Base-by-base conservation (phyloP, 2,329 filamentous ascomycete genomes). In the Aspergillus sp. region DNA sequence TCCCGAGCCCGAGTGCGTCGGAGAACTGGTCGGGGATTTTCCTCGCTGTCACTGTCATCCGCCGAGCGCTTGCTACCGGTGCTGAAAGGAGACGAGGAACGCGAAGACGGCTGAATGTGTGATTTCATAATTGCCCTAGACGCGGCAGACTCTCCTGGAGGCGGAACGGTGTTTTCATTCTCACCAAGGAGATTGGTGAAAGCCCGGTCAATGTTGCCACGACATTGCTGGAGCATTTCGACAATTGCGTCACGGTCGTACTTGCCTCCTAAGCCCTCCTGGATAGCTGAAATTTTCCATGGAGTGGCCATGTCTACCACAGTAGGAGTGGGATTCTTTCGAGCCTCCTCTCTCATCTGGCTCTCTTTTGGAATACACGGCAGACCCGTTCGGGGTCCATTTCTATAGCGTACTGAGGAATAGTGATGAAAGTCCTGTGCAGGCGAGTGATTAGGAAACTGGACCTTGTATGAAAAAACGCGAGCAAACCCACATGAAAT, bases 401-500 rank as follows among this genome's bases (percentile, higher is more conserved):
- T 64, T 37, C 78, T 63, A 54, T 80, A 79, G 43, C 82, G 75
- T 51, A 86, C 78, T 0, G 81, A 85, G 5, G 81, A 84, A 63
- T 83, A 85, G 59, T 85, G 82, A 57, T 84, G 75, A 69, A 78
- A 84, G 37, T 68, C 72, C 77, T 83, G 58, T 57, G 51, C 42
- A 19, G 11, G 19, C 19, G 19, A 19, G 19, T 19, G 19, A 31
- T 55, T 40, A 55, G 49, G 39, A 19, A n/a, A 35, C 10, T 34
- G 19, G 19, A 19, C 19, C 37, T 34, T 33, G 45, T 42, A 37
- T 7, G 37, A 26, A 6, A 11, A 10, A 19, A 36, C 5, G 9
- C 19, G 39, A 30, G 7, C 12, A 33, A 39, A 69, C 77, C 68
- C 73, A 82, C 79, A 54, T 83, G 79, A 52, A 79, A 81, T n/a